Conservation (phyloP, 768 basidiomycete genomes). For the Hebeloma cylindrosporum region DNA sequence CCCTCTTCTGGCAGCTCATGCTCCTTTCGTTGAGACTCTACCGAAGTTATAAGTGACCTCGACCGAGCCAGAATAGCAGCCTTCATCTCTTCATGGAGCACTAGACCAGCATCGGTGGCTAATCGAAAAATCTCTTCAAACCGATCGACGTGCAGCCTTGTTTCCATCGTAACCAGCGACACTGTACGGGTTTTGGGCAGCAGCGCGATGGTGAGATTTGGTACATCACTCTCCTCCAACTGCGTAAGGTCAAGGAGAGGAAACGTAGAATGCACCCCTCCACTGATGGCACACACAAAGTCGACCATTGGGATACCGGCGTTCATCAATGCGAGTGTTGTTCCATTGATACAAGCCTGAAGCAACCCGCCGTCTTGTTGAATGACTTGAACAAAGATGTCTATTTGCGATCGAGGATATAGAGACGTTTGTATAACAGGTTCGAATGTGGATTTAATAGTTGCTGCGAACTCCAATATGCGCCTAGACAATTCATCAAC, state of each 20-base stretch:
- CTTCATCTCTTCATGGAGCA: constrained; percentile 85
- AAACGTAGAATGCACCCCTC: constrained; percentile 79
- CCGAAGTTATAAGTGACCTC: constrained; percentile 56
- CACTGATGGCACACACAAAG: constrained; percentile 87
- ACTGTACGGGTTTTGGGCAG: constrained; percentile 87
- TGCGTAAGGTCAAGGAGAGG: constrained; percentile 86
- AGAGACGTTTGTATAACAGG: constrained; percentile 88
- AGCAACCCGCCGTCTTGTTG: constrained; percentile 94
- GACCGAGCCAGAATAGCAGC: constrained; percentile 65
- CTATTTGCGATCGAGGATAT: constrained; percentile 93
- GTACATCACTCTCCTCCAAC: constrained; percentile 89
- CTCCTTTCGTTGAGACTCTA: no score
- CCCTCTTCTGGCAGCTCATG: no score
- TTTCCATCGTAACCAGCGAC: constrained; percentile 91
- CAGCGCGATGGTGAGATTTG: constrained; percentile 83
- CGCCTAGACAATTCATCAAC: constrained; percentile 50
- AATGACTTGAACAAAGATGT: constrained; percentile 89
- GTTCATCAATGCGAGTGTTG: constrained; percentile 85
- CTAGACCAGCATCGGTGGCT: constrained; percentile 73
- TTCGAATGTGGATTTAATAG: constrained; percentile 93
- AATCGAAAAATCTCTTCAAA: constrained; percentile 87
- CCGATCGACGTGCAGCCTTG: constrained; percentile 86
- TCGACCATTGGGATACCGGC: constrained; percentile 91
- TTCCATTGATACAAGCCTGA: constrained; percentile 91
- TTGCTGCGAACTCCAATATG: constrained; percentile 80